Percentiles rank a stretch among this genome's conserved stretches.
Evolutionary conservation across 2,329 filamentous ascomycete genomes (phyloP).

Genomic region (Cryphonectria nitschkei): DNA sequence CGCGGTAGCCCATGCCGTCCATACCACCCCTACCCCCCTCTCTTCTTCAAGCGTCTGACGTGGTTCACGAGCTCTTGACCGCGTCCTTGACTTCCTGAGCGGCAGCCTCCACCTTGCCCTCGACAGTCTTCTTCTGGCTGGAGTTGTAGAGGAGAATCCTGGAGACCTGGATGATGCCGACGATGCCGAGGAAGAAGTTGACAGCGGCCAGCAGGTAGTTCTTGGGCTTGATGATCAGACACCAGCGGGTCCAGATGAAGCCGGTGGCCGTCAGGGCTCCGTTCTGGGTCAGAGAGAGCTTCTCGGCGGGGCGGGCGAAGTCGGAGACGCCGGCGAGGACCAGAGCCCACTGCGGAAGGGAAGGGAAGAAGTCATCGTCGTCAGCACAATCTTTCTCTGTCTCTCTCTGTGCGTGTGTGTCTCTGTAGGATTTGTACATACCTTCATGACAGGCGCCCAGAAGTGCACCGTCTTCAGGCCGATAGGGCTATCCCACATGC

Average conservation of each 20-base stretch:
- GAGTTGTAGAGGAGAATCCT: constrained; percentile 73
- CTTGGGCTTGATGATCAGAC: constrained; percentile 91
- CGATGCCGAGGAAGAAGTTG: constrained; percentile 95
- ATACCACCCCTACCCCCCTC: background rate
- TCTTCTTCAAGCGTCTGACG: background rate
- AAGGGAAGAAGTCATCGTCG: constrained; percentile 43
- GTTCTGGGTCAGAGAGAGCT: constrained; percentile 93
- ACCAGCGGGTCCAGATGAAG: constrained; percentile 98
- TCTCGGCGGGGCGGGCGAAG: constrained; percentile 86
- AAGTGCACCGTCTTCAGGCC: constrained; percentile 96
- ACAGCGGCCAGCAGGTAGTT: constrained; percentile 95
- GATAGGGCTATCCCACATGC: constrained; percentile 81
- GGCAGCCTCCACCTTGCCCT: constrained; percentile 31
- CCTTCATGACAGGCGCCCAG: constrained; percentile 95
- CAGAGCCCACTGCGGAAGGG: constrained; percentile 73
- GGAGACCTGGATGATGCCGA: constrained; percentile 79
- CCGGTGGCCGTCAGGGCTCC: constrained; percentile 86
- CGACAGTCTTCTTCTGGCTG: constrained; percentile 56
- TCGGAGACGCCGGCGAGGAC: constrained; percentile 92
- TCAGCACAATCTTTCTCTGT: background rate
- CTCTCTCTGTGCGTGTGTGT: background rate
- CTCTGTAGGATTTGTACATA: constrained; percentile 34
- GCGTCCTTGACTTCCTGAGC: constrained; percentile 40
- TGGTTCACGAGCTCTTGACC: constrained; percentile 35
- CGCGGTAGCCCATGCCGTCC: background rate